Conservation (phyloP, 1,139 yeast species). For the Taphrina betulina region DNA sequence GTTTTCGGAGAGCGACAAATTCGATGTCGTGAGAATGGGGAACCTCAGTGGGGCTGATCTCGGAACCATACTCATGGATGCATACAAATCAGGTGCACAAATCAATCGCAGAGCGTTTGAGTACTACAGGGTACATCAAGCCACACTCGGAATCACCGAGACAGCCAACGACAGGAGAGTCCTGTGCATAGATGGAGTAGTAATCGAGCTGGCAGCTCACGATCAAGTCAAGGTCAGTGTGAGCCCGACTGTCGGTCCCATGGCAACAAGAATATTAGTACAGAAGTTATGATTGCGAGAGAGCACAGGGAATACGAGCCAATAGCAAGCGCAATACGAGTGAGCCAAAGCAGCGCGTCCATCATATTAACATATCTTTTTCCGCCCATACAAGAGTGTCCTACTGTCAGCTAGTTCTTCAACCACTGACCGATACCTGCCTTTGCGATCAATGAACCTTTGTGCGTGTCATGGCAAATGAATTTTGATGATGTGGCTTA, state of each 20-base stretch:
- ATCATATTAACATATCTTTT: too few relatives aligned
- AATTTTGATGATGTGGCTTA: too few relatives aligned
- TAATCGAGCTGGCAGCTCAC: background rate
- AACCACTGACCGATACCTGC: too few relatives aligned
- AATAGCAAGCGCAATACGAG: too few relatives aligned
- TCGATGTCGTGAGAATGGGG: slow-evolving; percentile 29
- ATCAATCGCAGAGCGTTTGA: slow-evolving; percentile 19
- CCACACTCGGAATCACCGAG: background rate
- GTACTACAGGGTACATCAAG: slow-evolving; percentile 13
- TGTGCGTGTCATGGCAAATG: too few relatives aligned
- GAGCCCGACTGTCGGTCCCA: slow-evolving; percentile 1
- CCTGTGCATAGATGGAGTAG: slow-evolving; percentile 22
- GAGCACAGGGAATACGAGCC: too few relatives aligned
- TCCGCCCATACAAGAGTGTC: too few relatives aligned
- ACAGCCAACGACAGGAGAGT: background rate
- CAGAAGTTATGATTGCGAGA: slow-evolving; percentile 8
- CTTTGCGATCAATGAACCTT: too few relatives aligned
- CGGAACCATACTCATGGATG: slow-evolving; percentile 26
- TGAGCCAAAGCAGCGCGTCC: too few relatives aligned
- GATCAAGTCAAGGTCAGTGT: slow-evolving; percentile 9
- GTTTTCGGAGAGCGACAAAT: background rate
- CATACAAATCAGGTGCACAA: slow-evolving; percentile 27
- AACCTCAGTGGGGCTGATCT: slow-evolving; percentile 14
- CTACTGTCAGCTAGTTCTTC: too few relatives aligned
- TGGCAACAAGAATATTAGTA: slow-evolving; percentile 6